Evolutionary conservation across 2,329 filamentous ascomycete genomes (phyloP).

Genomic region (Ophidiomyces ophidiicola): DNA sequence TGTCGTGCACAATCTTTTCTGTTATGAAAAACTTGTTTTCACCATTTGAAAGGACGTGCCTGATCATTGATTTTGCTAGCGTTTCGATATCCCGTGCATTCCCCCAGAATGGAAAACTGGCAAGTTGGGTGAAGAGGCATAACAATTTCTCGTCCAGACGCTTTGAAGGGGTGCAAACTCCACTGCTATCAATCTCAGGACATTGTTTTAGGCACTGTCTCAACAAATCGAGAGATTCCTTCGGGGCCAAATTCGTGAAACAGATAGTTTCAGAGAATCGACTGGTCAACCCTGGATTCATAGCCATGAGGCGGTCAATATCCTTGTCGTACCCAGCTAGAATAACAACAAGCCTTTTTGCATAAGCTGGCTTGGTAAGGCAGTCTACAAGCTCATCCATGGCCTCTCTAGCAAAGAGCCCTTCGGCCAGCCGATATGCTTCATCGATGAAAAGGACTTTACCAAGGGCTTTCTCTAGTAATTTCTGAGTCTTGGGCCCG

Average conservation of each 20-base stretch:
- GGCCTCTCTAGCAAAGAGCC: slow-evolving; percentile 45
- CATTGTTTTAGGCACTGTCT: slow-evolving; percentile 22
- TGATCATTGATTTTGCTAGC: slow-evolving; percentile 42
- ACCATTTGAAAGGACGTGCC: slow-evolving; percentile 15
- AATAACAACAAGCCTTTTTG: slow-evolving; percentile 52
- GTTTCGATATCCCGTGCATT: slow-evolving; percentile 52
- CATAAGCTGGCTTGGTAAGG: slow-evolving; percentile 46
- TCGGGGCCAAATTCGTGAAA: slow-evolving; percentile 39
- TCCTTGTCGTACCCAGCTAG: slow-evolving; percentile 57
- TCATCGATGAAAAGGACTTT: slow-evolving; percentile 61
- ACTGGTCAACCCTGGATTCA: slow-evolving; percentile 52
- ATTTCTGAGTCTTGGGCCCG: slow-evolving; percentile 50
- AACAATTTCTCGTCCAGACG: slow-evolving; percentile 8
- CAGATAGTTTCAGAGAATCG: slow-evolving; percentile 52
- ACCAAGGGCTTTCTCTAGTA: slow-evolving; percentile 51
- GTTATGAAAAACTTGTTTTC: not conserved
- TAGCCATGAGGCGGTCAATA: slow-evolving; percentile 50
- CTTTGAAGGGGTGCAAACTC: not conserved
- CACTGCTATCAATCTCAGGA: slow-evolving; percentile 6
- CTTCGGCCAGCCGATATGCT: slow-evolving; percentile 52
- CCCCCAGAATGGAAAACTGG: slow-evolving; percentile 45
- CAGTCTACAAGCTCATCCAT: slow-evolving; percentile 42
- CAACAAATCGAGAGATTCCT: slow-evolving; percentile 39
- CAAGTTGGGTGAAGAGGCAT: slow-evolving; percentile 20
- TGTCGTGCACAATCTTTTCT: not conserved